Conservation (phyloP, 805 yeast genomes). For the Candida michaelii region DNA sequence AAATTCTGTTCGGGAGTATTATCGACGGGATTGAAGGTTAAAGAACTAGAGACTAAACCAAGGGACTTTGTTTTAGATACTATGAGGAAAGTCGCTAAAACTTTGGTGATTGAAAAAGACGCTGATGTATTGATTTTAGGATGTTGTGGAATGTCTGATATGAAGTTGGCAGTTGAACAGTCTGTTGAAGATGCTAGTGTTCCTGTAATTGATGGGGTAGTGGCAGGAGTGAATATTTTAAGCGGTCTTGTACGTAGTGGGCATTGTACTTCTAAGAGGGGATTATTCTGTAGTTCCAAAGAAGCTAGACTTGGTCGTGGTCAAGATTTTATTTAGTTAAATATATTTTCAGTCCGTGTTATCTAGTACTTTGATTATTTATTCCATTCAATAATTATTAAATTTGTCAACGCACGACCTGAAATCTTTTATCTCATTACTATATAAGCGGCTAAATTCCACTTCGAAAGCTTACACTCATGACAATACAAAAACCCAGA, state of each 20-base stretch:
- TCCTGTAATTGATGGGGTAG: constrained; percentile 7
- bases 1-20: constrained; percentile 4
- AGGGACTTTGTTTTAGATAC: not conserved
- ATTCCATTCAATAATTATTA: too few species aligned
- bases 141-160: constrained; percentile 10
- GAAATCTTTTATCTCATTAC: not conserved
- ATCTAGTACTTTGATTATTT: not conserved
- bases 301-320: constrained; percentile 5
- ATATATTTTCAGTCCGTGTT: too few species aligned
- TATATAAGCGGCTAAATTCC: constrained; percentile 1
- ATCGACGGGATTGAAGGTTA: constrained; percentile 3
- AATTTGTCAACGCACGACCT: too few species aligned
- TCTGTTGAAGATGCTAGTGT: constrained; percentile 6
- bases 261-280: constrained; percentile 3
- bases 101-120: constrained; percentile 2
- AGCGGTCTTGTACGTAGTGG: constrained; percentile 9
- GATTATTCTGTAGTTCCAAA: constrained; percentile 5
- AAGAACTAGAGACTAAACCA: constrained; percentile 5
- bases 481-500: constrained; percentile 25
- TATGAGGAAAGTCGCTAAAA: constrained; percentile 2
- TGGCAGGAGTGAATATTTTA: constrained; percentile 5
- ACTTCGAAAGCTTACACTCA: too few species aligned
- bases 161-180: constrained; percentile 7
- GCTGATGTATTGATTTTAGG: constrained; percentile 7
- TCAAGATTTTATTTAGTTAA: constrained; percentile 5